Percentiles rank a stretch among this genome's conserved stretches.
Conservation (phyloP, 2,329 filamentous ascomycete species). For the Calonectria multiphialidica region DNA sequence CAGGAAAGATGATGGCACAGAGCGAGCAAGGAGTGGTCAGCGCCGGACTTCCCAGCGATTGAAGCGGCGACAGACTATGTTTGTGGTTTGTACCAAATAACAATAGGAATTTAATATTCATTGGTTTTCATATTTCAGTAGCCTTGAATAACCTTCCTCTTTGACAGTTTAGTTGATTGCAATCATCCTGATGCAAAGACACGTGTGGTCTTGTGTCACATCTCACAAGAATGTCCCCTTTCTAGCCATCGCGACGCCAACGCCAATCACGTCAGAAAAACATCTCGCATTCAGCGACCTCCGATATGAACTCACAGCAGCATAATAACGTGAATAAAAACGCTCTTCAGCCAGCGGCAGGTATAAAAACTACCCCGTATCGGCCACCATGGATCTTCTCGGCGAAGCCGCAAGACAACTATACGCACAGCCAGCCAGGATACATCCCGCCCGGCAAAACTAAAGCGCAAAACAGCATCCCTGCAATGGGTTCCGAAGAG, state of each 20-base stretch:
- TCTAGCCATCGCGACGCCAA: background rate
- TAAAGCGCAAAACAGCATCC: background rate
- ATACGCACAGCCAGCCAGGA: background rate
- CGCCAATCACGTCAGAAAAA: background rate
- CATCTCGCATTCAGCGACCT: background rate
- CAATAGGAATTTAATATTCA: no score
- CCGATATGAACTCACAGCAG: background rate
- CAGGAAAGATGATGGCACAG: no score
- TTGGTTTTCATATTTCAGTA: background rate
- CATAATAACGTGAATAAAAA: background rate
- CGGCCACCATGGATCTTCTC: background rate
- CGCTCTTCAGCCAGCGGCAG: background rate
- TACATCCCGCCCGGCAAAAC: background rate
- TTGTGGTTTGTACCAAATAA: no score
- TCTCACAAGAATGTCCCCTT: constrained; percentile 9
- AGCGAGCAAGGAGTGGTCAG: no score
- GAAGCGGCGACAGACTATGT: no score
- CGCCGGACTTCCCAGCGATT: no score
- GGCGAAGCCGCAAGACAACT: background rate
- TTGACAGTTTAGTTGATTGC: background rate
- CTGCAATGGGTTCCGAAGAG: background rate
- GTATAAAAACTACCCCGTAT: background rate
- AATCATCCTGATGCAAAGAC: background rate
- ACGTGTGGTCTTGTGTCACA: constrained; percentile 9
- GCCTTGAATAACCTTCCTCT: no score